Evolutionary conservation across 1,284 basidiomycete genomes (phyloP), one percentile per base, ranked within the genome.

Genomic region (Thelephora terrestris): DNA sequence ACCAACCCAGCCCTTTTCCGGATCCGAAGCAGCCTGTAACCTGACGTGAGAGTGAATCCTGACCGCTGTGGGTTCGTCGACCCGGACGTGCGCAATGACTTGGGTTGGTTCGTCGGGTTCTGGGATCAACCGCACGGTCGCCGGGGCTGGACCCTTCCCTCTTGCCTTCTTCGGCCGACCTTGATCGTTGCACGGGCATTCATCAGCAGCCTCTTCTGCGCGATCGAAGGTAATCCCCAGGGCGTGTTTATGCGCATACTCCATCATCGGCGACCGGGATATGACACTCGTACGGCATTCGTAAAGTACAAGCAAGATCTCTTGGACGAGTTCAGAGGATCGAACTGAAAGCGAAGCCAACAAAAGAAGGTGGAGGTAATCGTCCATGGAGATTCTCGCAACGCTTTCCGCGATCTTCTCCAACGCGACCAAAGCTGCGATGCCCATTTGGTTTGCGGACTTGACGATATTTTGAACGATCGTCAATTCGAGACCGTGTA

Each of bases 41-140:
- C 80, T 71, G 37, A 82, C 71, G 61, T 82, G 80, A 4, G 76
- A 80, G 55, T 81, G 78, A 21, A 82, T 62, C 2, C 78, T 66
- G 24, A 78, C 67, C 6, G 68, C 49, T 5, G 64, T 70, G 17
- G 62, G 64, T 2, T 71, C 62, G 53, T 82, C 80, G 5, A 81
- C 68, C 20, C 80, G 67, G 49, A 81, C 66, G 45, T 71, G 67
- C 4, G 76, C 78, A 40, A 68, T 66, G 27, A 80, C 66, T 64
- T 57, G 47, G 61, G 67, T 5, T 67, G 63, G 39, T 70, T 42
- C 21, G n/a, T 42, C 39, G 4, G 39, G 39, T 6, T 20, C 39
- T 23, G 39, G 39, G 16, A 42, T 12, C 25, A 42, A 21, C 39
- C 39, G 16, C 25, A 42, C 39, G 16, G 25, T 23, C n/a, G 25